These are phyloP conservation scores for Evernia prunastri DNA, from an alignment of 495 filamentous ascomycete genomes.

Conservation along the genomic window DNA sequence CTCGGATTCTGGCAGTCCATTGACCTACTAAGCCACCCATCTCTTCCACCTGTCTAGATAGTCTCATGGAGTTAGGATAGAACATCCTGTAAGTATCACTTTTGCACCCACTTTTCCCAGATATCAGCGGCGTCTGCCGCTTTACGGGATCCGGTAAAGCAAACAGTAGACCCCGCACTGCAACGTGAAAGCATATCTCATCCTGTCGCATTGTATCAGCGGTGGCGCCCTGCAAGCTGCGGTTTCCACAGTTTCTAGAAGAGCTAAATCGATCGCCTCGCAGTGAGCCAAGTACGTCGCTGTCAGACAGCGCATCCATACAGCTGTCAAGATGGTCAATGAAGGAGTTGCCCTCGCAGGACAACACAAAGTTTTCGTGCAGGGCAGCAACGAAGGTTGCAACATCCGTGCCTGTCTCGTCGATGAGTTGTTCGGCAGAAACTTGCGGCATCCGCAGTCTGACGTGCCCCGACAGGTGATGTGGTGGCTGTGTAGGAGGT, in stretches of 20 bases:
- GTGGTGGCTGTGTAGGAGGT: constrained; percentile 48
- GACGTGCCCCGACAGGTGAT: constrained; percentile 53
- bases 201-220: constrained; percentile 77
- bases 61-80: constrained; percentile 69
- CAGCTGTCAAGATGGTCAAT: constrained; percentile 66
- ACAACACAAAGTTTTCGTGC: constrained; percentile 89
- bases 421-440: constrained; percentile 64
- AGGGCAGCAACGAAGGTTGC: constrained; percentile 85
- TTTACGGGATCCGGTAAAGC: constrained; percentile 79
- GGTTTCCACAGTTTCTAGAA: constrained; percentile 38
- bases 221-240: constrained; percentile 40
- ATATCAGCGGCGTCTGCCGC: constrained; percentile 36
- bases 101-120: constrained; percentile 31
- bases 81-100: constrained; percentile 74
- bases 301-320: constrained; percentile 78
- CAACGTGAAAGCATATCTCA: constrained; percentile 85
- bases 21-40: constrained; percentile 62
- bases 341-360: constrained; percentile 59
- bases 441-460: constrained; percentile 65
- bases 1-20: constrained; percentile 42
- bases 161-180: constrained; percentile 75
- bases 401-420: constrained; percentile 84
- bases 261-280: constrained; percentile 34
- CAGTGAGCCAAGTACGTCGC: constrained; percentile 63
- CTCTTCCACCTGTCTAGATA: constrained; percentile 75